Evolutionary conservation across 345 rosid species (phyloP).

Genomic region (Durio zibethinus): DNA sequence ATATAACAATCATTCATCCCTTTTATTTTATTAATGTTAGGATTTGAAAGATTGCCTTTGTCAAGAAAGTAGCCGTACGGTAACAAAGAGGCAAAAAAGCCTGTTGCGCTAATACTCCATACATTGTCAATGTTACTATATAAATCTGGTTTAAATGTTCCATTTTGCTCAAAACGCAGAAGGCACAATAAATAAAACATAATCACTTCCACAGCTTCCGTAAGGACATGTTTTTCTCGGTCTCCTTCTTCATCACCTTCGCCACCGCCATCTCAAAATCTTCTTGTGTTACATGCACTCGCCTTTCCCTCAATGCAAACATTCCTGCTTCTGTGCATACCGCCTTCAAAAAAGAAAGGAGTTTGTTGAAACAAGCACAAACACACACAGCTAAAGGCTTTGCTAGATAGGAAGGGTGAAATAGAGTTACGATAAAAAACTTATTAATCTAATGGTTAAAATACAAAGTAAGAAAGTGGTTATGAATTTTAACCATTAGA

Average conservation of each 20-base stretch:
- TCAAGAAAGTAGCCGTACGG: background rate
- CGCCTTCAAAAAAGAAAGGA: slow-evolving; percentile 46
- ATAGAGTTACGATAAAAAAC: no score
- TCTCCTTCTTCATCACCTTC: slow-evolving; percentile 99
- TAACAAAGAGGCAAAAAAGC: background rate
- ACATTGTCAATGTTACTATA: background rate
- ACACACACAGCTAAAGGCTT: no score
- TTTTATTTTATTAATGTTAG: no score
- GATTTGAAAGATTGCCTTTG: background rate
- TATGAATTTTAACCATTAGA: no score
- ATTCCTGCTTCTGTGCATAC: slow-evolving; percentile 99
- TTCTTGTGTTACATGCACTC: slow-evolving; percentile 98
- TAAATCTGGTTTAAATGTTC: background rate
- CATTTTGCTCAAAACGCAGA: background rate
- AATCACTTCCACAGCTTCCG: slow-evolving; percentile 93
- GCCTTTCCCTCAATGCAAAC: slow-evolving; percentile 97
- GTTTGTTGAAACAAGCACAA: background rate
- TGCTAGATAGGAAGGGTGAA: no score
- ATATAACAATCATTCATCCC: no score
- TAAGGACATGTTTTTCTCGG: slow-evolving; percentile 97
- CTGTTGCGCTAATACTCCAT: background rate
- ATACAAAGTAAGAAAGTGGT: no score
- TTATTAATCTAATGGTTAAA: no score
- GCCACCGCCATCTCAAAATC: slow-evolving; percentile 99
- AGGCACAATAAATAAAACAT: background rate